Base-by-base conservation (phyloP, 768 basidiomycete genomes). In the Boletus vermiculosoides region DNA sequence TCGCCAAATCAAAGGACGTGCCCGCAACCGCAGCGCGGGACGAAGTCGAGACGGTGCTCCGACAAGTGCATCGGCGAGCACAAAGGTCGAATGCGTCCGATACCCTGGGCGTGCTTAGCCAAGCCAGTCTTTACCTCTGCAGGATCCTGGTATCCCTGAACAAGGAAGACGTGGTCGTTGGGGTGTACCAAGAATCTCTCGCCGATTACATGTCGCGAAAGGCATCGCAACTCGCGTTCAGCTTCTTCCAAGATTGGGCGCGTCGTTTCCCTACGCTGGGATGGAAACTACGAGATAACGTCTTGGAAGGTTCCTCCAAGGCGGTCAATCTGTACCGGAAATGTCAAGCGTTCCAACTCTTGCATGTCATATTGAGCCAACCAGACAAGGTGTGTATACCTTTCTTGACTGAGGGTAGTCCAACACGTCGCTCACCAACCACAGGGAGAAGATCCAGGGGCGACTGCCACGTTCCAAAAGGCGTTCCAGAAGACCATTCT, bases 181-280 rank as follows among this genome's bases (percentile, higher is more conserved):
- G 73, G n/a, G 70, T 77, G 9, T 95, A 96, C 68, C 78, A 76
- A 47, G 73, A 74, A 60, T 92, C 91, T 0, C 71, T 95, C 15
- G 66, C 74, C 18, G 91, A 96, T 69, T 95, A 91, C 65, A 76
- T 88, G 56, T 84, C 83, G 7, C 83, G 91, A 56, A 97, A 96
- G 75, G 82, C 84, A 44, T 94, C 92, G 4, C 77, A 81, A 30
- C 78, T 95, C 45, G 87, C 88, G 63, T 70, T 81, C 5, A 73
- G 70, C 45, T 94, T 94, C 76, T 88, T 98, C 77, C 78, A 84
- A 46, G 90, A 92, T 52, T 89, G 90, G 67, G 77, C 89, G 57
- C 80, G 80, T 20, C 84, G 89, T 39, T 82, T 82, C 71, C 85
- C 90, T 0, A 54, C 70, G 4, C 73, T 78, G 15, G 90, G 82